These are phyloP conservation scores for Claviceps sp. DNA, from an alignment of 2,329 filamentous ascomycete species.

Conservation along the genomic window DNA sequence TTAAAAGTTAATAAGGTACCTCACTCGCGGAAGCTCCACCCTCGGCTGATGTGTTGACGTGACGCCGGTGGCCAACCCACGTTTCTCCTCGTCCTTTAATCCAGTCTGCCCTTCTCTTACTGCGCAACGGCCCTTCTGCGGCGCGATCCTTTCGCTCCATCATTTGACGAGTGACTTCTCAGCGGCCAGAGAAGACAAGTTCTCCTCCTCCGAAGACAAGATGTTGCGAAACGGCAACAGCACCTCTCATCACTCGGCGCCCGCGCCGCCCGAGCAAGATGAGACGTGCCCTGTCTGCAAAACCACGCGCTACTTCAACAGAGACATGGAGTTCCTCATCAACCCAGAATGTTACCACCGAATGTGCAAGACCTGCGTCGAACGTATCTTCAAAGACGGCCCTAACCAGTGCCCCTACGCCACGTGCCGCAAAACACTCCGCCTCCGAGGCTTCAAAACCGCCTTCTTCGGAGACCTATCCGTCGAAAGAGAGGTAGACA, in stretches of 20 bases:
- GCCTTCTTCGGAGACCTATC: slow-evolving; percentile 83
- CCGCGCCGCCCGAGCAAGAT: slow-evolving; percentile 19
- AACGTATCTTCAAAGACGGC: slow-evolving; percentile 83
- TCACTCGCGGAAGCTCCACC: too few species aligned
- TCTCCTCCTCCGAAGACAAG: neutral
- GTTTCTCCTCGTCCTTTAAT: neutral
- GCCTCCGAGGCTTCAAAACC: slow-evolving; percentile 69
- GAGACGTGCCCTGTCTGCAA: slow-evolving; percentile 97
- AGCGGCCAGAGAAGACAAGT: neutral
- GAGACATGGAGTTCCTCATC: slow-evolving; percentile 86
- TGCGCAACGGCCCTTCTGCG: neutral
- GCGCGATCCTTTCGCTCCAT: too few species aligned
- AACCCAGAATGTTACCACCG: slow-evolving; percentile 98
- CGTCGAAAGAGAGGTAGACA: slow-evolving; percentile 88
- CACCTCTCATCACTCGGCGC: slow-evolving; percentile 7
- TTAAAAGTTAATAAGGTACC: too few species aligned
- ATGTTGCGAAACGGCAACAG: slow-evolving; percentile 20
- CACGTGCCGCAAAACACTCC: slow-evolving; percentile 73
- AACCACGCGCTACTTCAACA: slow-evolving; percentile 88
- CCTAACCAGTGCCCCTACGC: slow-evolving; percentile 88
- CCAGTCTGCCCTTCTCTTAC: neutral
- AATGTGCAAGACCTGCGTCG: slow-evolving; percentile 94
- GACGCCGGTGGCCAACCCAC: neutral
- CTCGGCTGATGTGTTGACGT: too few species aligned
- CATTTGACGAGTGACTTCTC: too few species aligned